Evolutionary conservation across 2,329 filamentous ascomycete species (phyloP).

Genomic region (Trichoderma sp.): DNA sequence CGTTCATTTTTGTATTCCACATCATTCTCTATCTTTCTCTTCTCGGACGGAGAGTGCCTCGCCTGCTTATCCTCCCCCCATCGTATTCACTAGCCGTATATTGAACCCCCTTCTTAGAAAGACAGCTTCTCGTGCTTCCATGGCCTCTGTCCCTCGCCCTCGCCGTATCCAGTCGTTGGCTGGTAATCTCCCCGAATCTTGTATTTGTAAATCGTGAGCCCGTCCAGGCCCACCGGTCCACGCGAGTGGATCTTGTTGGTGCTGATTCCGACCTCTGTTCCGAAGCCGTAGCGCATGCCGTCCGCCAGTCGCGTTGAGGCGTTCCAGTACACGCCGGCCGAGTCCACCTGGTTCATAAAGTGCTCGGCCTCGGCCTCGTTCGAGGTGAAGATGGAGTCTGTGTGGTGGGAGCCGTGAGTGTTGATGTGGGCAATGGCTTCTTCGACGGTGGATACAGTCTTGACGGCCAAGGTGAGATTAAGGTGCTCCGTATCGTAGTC

Average conservation of each 20-base stretch:
- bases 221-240: conserved; percentile 90
- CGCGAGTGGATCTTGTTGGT: conserved; percentile 98
- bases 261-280: conserved; percentile 96
- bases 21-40: neutral
- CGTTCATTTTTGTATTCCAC: neutral
- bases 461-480: conserved; percentile 78
- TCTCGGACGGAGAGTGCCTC: neutral
- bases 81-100: neutral
- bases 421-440: conserved; percentile 88
- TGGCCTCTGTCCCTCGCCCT: conserved; percentile 55
- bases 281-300: conserved; percentile 95
- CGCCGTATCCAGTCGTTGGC: conserved; percentile 71
- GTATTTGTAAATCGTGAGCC: conserved; percentile 97
- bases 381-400: conserved; percentile 81
- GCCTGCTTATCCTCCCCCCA: neutral
- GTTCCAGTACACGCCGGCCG: conserved; percentile 95
- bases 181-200: conserved; percentile 82
- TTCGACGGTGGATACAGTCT: conserved; percentile 66
- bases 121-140: conserved; percentile 58
- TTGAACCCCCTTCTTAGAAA: conserved; percentile 31
- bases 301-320: conserved; percentile 91
- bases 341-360: conserved; percentile 85
- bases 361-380: conserved; percentile 65
- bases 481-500: conserved; percentile 92
- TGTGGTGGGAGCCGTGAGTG: conserved; percentile 86